Base-by-base conservation (phyloP, 306 rosid genomes). In the Cicer judaicum region DNA sequence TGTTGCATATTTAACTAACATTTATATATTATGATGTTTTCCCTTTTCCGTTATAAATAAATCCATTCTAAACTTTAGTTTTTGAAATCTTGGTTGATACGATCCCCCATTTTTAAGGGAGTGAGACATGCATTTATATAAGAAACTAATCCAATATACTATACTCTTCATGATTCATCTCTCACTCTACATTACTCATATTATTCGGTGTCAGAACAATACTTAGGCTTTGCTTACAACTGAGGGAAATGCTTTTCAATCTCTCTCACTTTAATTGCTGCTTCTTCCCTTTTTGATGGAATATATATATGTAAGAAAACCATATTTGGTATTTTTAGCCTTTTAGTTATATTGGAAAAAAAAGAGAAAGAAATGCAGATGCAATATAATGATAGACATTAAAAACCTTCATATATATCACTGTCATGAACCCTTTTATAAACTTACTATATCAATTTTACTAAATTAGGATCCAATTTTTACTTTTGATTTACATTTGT, bases 241-340 rank as follows among this genome's bases (percentile, higher is more conserved):
- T 15, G 59, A 72, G 74, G 67, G 57, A 73, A 68, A 73, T 78
- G 80, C 60, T 63, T 68, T 50, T 64, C 78, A 85, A 80, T 87
- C 61, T 64, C 9, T 74, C 70, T 79, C 63, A 18, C 74, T 79
- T 73, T 75, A 50, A 24, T 41, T 64, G 39, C 39, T 42, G 47
- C 47, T 7, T 15, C 5, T 18, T n/a, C 69, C 24, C n/a, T 18
- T 55, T 70, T 64, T 53, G 62, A 64, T 73, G 41, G 64, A 52
- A 61, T 56, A 70, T 46, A 18, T 64, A 18, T 64, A 53, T 42
- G 73, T 48, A 65, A 73, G 83, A 75, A 63, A 80, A 29, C 5
- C 36, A 29, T 29, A 29, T 29, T 29, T 29, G 36, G 4, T 29
- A 3, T 29, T 29, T 29, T 29, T 29, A 0, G 36, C 36, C 36